Percentiles rank a stretch among this genome's conserved stretches.
These are phyloP conservation scores for Aspergillus novoparasiticus DNA, from an alignment of 2,329 filamentous ascomycete species.

Conservation along the genomic window DNA sequence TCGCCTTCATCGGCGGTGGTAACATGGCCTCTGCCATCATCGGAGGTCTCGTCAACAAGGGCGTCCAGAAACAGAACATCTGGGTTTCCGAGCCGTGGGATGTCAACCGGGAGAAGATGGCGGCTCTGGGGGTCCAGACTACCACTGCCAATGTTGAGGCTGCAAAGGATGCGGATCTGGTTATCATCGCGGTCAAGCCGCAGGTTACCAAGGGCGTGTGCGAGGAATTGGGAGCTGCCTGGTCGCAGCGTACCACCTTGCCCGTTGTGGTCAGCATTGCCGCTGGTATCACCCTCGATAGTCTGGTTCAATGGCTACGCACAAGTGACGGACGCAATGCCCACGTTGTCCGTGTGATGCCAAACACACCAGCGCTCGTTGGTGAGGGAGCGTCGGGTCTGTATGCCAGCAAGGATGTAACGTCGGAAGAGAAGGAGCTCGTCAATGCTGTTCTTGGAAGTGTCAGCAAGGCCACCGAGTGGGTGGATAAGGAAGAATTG, in stretches of 20 bases:
- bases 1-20: slow-evolving; percentile 41
- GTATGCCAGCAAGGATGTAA: slow-evolving; percentile 31
- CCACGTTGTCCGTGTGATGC: slow-evolving; percentile 40
- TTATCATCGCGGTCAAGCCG: slow-evolving; percentile 40
- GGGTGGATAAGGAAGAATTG: slow-evolving; percentile 37
- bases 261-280: slow-evolving; percentile 39
- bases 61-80: slow-evolving; percentile 35
- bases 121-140: slow-evolving; percentile 31
- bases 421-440: slow-evolving; percentile 32
- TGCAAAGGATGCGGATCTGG: slow-evolving; percentile 30
- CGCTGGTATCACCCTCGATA: slow-evolving; percentile 36
- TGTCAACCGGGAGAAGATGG: slow-evolving; percentile 38
- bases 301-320: slow-evolving; percentile 32
- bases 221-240: slow-evolving; percentile 33
- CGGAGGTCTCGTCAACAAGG: slow-evolving; percentile 32
- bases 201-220: slow-evolving; percentile 37
- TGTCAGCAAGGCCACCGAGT: slow-evolving; percentile 38
- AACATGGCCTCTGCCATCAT: slow-evolving; percentile 43
- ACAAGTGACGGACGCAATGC: slow-evolving; percentile 27
- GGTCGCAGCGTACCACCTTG: slow-evolving; percentile 26
- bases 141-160: slow-evolving; percentile 35
- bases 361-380: slow-evolving; percentile 38
- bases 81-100: slow-evolving; percentile 39
- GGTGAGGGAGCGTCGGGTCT: slow-evolving; percentile 36
- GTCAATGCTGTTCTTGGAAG: slow-evolving; percentile 32